Evolutionary conservation across 257 asterid genomes (phyloP), one percentile per base, ranked within the genome.

Genomic region (Euphrasia confusa): DNA sequence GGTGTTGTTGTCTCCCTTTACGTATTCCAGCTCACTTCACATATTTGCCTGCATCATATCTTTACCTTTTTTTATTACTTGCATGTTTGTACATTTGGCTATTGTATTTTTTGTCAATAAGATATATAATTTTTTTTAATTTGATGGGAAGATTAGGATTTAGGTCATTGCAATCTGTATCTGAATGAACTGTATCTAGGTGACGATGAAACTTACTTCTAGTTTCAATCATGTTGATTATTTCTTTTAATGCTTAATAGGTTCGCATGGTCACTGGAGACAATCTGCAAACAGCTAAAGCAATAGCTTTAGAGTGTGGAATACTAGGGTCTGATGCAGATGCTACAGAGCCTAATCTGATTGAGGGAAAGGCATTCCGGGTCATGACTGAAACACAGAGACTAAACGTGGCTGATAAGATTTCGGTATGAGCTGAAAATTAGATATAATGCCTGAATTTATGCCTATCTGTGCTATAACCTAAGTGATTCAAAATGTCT

Each of bases 231-330:
- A 30, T 74, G 44, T 69, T 54, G 14, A 13, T 17, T 60, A 13
- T 56, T 70, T 55, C 30, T 70, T 59, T 44, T 59, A 4, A 53
- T 66, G 44, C 71, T 48, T 30, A 12, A 45, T n/a, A 92, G 99
- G 97, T 93, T 5, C 94, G 99, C 58, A 92, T 92, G 99, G 99
- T 89, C 45, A 92, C 99, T 27, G 99, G 99, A 40, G 99, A 92
- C 76, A 84, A 87, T 82, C 80, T 84, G 65, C 95, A 75, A 75
- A 92, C 99, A 47, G 99, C 99, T 47, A 81, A 52, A 68, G 97
- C 99, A 54, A 92, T 92, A 71, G 99, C 99, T 75, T 71, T 86
- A 66, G 99, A 92, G 70, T 92, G 99, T 67, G 99, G 99, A 63
- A 86, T 92, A 68, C 75, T 92, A 73, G 78, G 44, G 33, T 80